Evolutionary conservation across 2,329 filamentous ascomycete genomes (phyloP), one percentile per base, ranked within the genome.

Genomic region (Penicillium polonicum): DNA sequence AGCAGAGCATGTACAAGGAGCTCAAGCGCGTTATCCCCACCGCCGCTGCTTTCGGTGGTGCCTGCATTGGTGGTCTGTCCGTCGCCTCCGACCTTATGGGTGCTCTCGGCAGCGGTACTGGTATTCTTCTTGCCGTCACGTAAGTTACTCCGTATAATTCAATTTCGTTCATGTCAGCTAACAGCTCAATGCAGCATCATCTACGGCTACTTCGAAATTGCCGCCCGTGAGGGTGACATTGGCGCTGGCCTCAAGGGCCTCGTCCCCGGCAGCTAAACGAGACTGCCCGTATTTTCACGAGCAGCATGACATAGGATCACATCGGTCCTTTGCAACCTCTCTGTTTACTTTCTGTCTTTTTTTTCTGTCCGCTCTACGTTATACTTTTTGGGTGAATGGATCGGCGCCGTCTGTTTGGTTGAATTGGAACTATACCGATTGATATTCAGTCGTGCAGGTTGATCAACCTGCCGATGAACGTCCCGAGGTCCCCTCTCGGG

Each of bases 1-100:
- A 99, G 79, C 93, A 97, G 85, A 95, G 90, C 83, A 99, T 99
- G 94, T 99, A 99, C 87, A 96, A 96, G 85, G 94, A 99, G 82
- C 87, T 99, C 65, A 99, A 99, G 90, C 90, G 94, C 73, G 94
- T 99, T 71, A 99, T 99, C 66, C 95, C 94, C 64, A 97, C 94
- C 60, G 95, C 94, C 61, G 94, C 94, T 65, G 94, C 95, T 70
- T 99, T 99, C 68, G 94, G 95, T 79, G 94, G 94, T 84, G 94
- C 94, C 67, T 97, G 93, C 83, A 99, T 99, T 82, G 94, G 94
- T 82, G 93, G 90, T 68, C 87, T 99, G 65, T 97, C 93, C 52
- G 93, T 99, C 72, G 88, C 90, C 72, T 96, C 91, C 76, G 94
- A 99, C 79, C 88, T 99, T 64, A 87, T 97, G 78, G 94, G 94